Conservation (phyloP, 2,329 filamentous ascomycete genomes). For the Lithohypha guttulata region DNA sequence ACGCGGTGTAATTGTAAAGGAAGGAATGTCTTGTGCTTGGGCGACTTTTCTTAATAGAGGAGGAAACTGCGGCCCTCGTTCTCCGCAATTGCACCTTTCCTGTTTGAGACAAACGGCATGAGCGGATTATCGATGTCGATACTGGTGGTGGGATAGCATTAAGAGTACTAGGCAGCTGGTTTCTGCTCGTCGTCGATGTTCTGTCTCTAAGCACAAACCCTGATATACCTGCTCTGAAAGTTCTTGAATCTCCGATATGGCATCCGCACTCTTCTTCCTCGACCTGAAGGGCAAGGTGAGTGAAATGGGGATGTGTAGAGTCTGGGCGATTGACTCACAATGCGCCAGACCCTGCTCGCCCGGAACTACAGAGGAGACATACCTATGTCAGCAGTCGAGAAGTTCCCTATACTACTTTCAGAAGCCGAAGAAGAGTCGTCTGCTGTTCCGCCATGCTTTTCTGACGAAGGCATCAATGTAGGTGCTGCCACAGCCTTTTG, state of each 20-base stretch:
- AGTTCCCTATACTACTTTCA: conserved; percentile 88
- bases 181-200: neutral
- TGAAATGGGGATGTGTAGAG: conserved; percentile 7
- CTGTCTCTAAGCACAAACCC: neutral
- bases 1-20: conserved; percentile 53
- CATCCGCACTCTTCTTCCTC: conserved; percentile 95
- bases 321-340: conserved; percentile 11
- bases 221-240: neutral
- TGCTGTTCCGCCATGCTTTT: conserved; percentile 94
- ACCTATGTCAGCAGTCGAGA: conserved; percentile 97
- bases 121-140: neutral
- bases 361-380: conserved; percentile 98
- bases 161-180: neutral
- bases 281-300: conserved; percentile 98
- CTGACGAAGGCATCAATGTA: conserved; percentile 95
- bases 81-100: conserved; percentile 7
- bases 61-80: conserved; percentile 3
- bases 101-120: neutral
- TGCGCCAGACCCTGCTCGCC: conserved; percentile 76
- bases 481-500: conserved; percentile 28
- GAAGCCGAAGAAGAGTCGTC: conserved; percentile 99
- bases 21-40: conserved; percentile 23
- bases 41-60: neutral
- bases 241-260: conserved; percentile 53
- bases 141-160: neutral